Evolutionary conservation across 495 filamentous ascomycete genomes (phyloP), one percentile per base, ranked within the genome.

Genomic region (Xylaria intraflava): DNA sequence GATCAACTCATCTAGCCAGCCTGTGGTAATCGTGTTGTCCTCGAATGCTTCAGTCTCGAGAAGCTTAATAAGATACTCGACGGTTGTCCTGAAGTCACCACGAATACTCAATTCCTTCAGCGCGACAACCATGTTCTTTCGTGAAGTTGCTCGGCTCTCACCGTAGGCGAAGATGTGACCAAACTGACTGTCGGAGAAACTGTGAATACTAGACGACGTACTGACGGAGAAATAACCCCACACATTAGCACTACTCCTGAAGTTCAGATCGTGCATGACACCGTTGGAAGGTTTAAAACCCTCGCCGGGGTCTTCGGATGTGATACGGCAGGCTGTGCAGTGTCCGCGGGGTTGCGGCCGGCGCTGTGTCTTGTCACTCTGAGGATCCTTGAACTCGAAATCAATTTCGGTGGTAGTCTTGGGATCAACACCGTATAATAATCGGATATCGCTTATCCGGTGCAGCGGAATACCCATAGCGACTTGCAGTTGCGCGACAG

Each of bases 151-250:
- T 62, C 93, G 84, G 70, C 91, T 97, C 78, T 99, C 93, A 58
- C 93, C 93, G 63, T 96, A 99, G 56, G 93, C 93, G 70, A 99
- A 99, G 63, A 99, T 97, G 71, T 99, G 93, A 70, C 93, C 93
- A 64, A 99, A 99, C 70, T 99, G 93, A 65, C 87, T 92, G 79
- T 99, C 93, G 3, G 93, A 96, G 78, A 95, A 99, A 67, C 87
- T 95, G 83, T 99, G 93, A 59, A 99, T 99, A 72, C 90, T 89
- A 76, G 90, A 90, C 35, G 89, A 83, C 16, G 90, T 90, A 73
- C 93, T 88, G 69, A 99, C 93, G 29, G 93, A 99, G 83, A 99
- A 99, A 73, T 99, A 99, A 78, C 93, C 93, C 93, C 93, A 99
- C 35, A 96, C 93, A 62, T 99, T 99, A 40, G 93, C 96, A 61